Evolutionary conservation across 2,329 filamentous ascomycete species (phyloP).

Genomic region (Cladorrhinum sp.): DNA sequence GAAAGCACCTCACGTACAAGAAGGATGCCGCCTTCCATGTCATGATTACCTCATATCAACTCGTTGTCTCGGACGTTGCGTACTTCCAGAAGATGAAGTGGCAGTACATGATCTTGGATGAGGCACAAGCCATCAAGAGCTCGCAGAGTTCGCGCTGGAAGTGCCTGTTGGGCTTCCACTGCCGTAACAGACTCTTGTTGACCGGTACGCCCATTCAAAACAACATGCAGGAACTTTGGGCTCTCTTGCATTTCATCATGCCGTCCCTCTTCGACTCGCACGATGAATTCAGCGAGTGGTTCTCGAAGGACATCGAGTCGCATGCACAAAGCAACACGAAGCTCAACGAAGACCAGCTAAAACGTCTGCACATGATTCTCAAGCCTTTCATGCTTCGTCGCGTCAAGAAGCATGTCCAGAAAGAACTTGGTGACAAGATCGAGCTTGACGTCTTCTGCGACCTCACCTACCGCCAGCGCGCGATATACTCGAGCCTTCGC

Average conservation of each 20-base stretch:
- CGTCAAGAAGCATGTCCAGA: constrained; percentile 99
- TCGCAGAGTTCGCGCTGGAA: constrained; percentile 97
- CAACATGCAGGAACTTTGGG: constrained; percentile 99
- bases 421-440: constrained; percentile 98
- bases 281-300: constrained; percentile 92
- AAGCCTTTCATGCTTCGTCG: constrained; percentile 99
- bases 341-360: constrained; percentile 95
- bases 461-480: constrained; percentile 91
- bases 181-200: constrained; percentile 86
- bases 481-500: constrained; percentile 85
- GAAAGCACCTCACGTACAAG: constrained; percentile 93
- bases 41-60: constrained; percentile 92
- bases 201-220: constrained; percentile 99
- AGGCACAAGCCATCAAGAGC: constrained; percentile 98
- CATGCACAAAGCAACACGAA: constrained; percentile 99
- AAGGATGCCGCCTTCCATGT: constrained; percentile 94
- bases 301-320: constrained; percentile 94
- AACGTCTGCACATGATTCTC: constrained; percentile 95
- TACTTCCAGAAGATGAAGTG: constrained; percentile 99
- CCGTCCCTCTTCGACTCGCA: constrained; percentile 95
- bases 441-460: constrained; percentile 96
- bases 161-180: constrained; percentile 88
- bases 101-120: constrained; percentile 99
- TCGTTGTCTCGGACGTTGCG: constrained; percentile 91
- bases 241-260: constrained; percentile 98